phyloP scores from a whole-genome alignment of 2,329 filamentous ascomycete species.

The Penicillium sp. region DNA sequence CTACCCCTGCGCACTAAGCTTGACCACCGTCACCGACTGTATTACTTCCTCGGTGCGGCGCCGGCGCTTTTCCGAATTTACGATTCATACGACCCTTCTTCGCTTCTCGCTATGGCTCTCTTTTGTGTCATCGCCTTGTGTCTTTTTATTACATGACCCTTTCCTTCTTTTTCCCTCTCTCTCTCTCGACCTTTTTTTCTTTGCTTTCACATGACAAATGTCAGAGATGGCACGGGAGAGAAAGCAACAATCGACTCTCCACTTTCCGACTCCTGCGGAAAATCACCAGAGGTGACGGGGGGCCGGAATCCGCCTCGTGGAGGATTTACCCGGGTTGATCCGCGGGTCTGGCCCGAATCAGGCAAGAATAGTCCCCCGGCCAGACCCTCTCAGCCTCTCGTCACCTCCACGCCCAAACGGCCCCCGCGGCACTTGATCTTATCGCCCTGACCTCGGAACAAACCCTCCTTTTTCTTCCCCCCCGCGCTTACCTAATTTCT shows the following conservation, averaged over 20 bases:
- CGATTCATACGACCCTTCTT: conserved; percentile 1
- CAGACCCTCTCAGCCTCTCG: too few species aligned
- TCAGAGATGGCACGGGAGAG: too few species aligned
- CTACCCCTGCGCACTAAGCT: background rate
- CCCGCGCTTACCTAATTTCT: conserved; percentile 24
- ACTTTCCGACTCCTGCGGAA: conserved; percentile 1
- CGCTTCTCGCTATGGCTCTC: conserved; percentile 1
- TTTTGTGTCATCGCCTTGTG: too few species aligned
- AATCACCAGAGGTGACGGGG: background rate
- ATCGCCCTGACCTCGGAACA: background rate
- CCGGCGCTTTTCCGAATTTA: conserved; percentile 16
- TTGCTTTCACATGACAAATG: background rate
- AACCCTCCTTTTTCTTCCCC: conserved; percentile 1
- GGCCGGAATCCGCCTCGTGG: conserved; percentile 1
- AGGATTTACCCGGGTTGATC: conserved; percentile 8
- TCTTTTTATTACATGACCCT: too few species aligned
- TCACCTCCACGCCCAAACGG: background rate
- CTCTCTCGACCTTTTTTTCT: background rate
- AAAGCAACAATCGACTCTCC: too few species aligned
- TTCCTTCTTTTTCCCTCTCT: too few species aligned
- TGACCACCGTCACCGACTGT: background rate
- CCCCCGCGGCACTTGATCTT: conserved; percentile 5
- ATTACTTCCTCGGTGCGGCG: conserved; percentile 11
- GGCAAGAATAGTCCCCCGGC: conserved; percentile 1
- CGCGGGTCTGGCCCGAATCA: conserved; percentile 6